Base-by-base conservation (phyloP, 371 early-diverging fungal genomes). In the Mortierella sp. region DNA sequence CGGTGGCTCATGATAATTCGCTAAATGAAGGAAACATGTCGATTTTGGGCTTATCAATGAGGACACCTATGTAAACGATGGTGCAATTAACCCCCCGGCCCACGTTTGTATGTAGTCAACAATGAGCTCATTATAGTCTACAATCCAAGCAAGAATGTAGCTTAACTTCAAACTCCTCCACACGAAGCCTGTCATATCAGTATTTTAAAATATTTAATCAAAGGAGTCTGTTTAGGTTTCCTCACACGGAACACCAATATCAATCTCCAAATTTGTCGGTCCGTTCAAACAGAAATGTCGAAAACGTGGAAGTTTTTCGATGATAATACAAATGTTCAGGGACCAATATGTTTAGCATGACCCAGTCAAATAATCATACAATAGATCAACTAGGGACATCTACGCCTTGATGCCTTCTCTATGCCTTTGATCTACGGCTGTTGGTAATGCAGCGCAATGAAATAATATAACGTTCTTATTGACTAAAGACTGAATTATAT, bases 171-270 rank as follows among this genome's bases (percentile, higher is more conserved):
- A 59, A 59, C 59, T 59, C 59, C 59, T 14, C 59, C 1, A 4
- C 12, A 18, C 3, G 11, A 5, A 18, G 24, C 32, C 24, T 39
- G 20, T 55, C 28, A 66, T 65, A 66, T 66, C 66, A 66, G 58
- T 66, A 66, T n/a, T 57, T 35, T 57, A 66, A 54, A 66, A 64
- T 49, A 20, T 49, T 47, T 30, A 30, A 59, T 59, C 26, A 30
- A 59, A 24, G 9, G 45, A 43, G 11, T 43, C 5, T 0, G 45
- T 43, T 11, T 43, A 18, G 51, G 22, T 64, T 64, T 10, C 54
- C 54, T 35, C 67, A 67, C 67, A 67, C 67, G 67, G 67, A 67
- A 59, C 67, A 59, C 47, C 57, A 43, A 43, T 11, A 12, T 35
- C 39, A 37, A 35, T 5, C 3, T 35, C 62, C 55, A 55, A n/a